A percentile compares a stretch with the other conserved stretches of the same genome.
Evolutionary conservation across 2,329 filamentous ascomycete genomes (phyloP).

Genomic region (Emmonsiellopsis sp.): DNA sequence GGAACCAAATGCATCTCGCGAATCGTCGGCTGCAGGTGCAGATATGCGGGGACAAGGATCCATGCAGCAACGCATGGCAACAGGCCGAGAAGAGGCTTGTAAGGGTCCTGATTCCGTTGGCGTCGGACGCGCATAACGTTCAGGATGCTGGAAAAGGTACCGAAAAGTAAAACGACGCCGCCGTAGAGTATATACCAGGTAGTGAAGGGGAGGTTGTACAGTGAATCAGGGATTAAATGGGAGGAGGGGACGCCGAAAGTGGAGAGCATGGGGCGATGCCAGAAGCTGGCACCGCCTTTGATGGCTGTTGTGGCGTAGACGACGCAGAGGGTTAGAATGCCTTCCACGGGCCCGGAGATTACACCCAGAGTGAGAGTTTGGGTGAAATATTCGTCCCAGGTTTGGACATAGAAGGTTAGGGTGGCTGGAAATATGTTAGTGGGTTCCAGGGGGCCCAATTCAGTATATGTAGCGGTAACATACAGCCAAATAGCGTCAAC

Average conservation of each 20-base stretch:
- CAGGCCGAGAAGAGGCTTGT: constrained; percentile 64
- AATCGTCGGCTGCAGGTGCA: constrained; percentile 77
- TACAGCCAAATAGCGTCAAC: constrained; percentile 71
- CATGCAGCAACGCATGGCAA: constrained; percentile 72
- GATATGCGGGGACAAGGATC: constrained; percentile 66
- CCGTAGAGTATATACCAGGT: constrained; percentile 92
- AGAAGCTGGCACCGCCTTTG: constrained; percentile 83
- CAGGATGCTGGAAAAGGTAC: constrained; percentile 62
- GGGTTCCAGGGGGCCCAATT: neutral
- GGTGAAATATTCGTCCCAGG: constrained; percentile 99
- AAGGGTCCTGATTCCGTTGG: constrained; percentile 61
- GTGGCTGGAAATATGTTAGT: constrained; percentile 47
- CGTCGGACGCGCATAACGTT: constrained; percentile 80
- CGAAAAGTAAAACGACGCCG: constrained; percentile 68
- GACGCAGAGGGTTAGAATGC: constrained; percentile 71
- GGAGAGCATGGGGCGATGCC: constrained; percentile 72
- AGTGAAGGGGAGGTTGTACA: constrained; percentile 79
- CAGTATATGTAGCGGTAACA: constrained; percentile 20
- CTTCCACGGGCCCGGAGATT: constrained; percentile 90
- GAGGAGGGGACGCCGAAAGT: constrained; percentile 59
- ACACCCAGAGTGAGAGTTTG: constrained; percentile 88
- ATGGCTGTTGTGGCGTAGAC: constrained; percentile 79
- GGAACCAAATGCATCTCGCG: constrained; percentile 76
- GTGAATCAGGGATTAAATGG: constrained; percentile 54
- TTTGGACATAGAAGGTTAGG: constrained; percentile 96